Evolutionary conservation across 2,329 filamentous ascomycete genomes (phyloP), one percentile per base, ranked within the genome.

Genomic region (Aotearoamyces nothofagi): DNA sequence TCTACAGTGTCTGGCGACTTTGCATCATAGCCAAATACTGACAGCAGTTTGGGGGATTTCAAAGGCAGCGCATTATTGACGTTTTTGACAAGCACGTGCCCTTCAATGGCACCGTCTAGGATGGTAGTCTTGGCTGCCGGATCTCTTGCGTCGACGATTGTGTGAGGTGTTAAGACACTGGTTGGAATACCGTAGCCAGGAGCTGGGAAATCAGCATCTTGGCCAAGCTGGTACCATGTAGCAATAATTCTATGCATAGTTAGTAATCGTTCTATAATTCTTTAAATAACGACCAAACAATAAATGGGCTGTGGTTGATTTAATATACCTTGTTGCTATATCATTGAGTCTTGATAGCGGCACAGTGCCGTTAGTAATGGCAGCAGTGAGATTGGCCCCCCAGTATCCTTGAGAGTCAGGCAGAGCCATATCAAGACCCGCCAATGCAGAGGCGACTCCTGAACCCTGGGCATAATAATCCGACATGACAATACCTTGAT

Each of bases 381-480:
- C 66, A 4, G 60, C 49, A 1, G 59, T 54, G 0, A 80, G 58
- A 47, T 80, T 77, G 4, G 1, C 12, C 11, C 29, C 29, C 46
- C 37, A 69, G 30, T 52, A 54, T 0, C 34, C 27, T 3, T 42
- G 42, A 1, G 44, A 51, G 6, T 37, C 51, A 0, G 74, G 75
- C 78, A 83, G 82, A 8, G 63, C 66, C 65, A 81, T 71, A 44
- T 83, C 78, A 15, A 84, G 47, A 15, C 78, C 79, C 3, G 74
- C 70, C 31, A 74, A 12, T 2, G 82, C 78, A 30, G 70, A 78
- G 4, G 67, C 71, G 1, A 92, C 77, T 6, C 84, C 84, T 4
- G 76, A 74, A 36, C 80, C 70, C 45, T 92, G 82, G 1, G 79
- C 81, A 4, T 83, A 61, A 83, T 84, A 92, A 48, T 93, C 84